Evolutionary conservation across 176 grass and related monocot genomes (phyloP).

Genomic region (Elymus sibiricus): DNA sequence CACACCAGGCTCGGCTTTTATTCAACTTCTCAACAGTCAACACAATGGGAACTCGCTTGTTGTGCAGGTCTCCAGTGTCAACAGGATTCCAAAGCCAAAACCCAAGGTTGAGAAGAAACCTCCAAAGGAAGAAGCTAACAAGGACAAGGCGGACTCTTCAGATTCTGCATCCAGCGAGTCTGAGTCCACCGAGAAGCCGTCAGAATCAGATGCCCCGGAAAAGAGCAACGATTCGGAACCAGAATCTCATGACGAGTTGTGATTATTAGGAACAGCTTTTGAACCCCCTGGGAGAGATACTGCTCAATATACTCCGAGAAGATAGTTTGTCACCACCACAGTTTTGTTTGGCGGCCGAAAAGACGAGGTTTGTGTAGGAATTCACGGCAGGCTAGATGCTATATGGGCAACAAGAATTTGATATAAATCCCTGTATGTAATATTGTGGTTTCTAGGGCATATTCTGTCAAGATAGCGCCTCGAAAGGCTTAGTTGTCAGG

Average conservation of each 20-base stretch:
- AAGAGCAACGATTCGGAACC: conserved; percentile 48
- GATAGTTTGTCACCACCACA: conserved; percentile 10
- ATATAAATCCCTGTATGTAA: conserved; percentile 19
- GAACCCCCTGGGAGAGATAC: not conserved
- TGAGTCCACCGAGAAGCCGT: conserved; percentile 18
- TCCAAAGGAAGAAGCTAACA: conserved; percentile 54
- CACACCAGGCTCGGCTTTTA: not conserved
- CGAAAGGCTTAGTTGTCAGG: conserved; percentile 9
- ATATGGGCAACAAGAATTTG: not conserved
- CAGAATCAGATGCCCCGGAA: conserved; percentile 32
- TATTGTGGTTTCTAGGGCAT: not conserved
- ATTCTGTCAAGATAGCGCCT: conserved; percentile 13
- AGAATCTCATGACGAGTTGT: conserved; percentile 85
- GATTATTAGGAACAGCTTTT: conserved; percentile 20
- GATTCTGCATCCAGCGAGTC: conserved; percentile 37
- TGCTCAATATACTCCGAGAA: conserved; percentile 10
- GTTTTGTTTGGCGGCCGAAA: conserved; percentile 27
- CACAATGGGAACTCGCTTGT: not conserved
- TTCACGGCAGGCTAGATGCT: conserved; percentile 13
- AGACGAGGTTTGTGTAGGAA: conserved; percentile 27
- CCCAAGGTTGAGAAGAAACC: conserved; percentile 93
- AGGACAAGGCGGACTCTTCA: conserved; percentile 46
- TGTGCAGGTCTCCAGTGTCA: conserved; percentile 75
- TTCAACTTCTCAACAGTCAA: not conserved
- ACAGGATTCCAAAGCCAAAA: conserved; percentile 96